phyloP scores from a whole-genome alignment of 768 basidiomycete genomes.

The Amanita polypyramis region DNA sequence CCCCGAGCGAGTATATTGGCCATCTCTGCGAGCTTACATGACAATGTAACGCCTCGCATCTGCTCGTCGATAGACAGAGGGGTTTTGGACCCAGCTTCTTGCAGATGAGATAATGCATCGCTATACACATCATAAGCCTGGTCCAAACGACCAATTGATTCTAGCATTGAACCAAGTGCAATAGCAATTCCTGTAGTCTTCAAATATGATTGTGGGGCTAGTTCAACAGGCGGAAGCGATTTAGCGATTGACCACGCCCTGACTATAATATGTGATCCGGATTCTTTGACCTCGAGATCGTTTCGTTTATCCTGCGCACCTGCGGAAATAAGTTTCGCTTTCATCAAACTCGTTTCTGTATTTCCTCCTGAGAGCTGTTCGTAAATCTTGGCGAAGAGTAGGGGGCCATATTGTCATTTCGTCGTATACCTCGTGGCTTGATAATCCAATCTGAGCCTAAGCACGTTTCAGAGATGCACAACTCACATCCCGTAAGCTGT shows the following conservation, averaged over 20 bases:
- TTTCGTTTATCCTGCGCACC: conserved; percentile 29
- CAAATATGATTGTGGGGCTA: conserved; percentile 41
- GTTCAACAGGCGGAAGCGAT: conserved; percentile 26
- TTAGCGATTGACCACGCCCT: conserved; percentile 51
- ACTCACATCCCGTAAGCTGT: conserved; percentile 26
- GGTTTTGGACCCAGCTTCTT: conserved; percentile 14
- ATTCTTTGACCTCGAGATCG: background rate
- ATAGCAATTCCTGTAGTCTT: conserved; percentile 63
- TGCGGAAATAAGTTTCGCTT: conserved; percentile 40
- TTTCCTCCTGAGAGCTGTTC: conserved; percentile 54
- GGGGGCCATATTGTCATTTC: conserved; percentile 57
- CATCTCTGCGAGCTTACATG: conserved; percentile 33
- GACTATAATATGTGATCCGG: conserved; percentile 4
- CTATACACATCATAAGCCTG: conserved; percentile 28
- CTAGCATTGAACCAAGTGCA: conserved; percentile 45
- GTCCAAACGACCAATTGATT: conserved; percentile 25
- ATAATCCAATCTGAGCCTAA: background rate
- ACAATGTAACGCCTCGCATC: conserved; percentile 27
- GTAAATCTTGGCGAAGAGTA: conserved; percentile 52
- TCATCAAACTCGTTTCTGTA: conserved; percentile 41
- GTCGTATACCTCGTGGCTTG: conserved; percentile 45
- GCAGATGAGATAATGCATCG: conserved; percentile 24
- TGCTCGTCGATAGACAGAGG: conserved; percentile 19
- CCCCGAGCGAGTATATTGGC: conserved; percentile 14
- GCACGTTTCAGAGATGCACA: conserved; percentile 7